phyloP scores from a whole-genome alignment of 768 basidiomycete genomes.

The Mrakia gelida region DNA sequence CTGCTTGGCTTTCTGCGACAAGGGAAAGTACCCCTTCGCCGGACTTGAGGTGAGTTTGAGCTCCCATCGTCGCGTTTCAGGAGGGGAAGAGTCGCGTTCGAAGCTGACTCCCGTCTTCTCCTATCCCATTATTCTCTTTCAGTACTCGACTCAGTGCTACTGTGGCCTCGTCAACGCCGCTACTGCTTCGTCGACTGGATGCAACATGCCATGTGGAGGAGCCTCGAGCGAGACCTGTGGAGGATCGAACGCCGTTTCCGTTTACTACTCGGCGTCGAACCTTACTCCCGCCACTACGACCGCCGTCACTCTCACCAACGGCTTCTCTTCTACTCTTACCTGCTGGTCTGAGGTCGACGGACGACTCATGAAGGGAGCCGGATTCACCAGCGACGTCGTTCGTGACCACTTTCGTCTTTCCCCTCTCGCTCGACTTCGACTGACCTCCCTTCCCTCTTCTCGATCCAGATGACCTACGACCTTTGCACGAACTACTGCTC shows the following conservation, averaged over 20 bases:
- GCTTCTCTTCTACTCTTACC: neutral
- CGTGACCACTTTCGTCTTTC: no score
- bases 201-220: slow-evolving; percentile 23
- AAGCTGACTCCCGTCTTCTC: no score
- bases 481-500: slow-evolving; percentile 26
- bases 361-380: slow-evolving; percentile 14
- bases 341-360: slow-evolving; percentile 23
- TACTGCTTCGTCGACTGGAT: slow-evolving; percentile 18
- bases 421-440: no score
- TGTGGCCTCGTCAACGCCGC: slow-evolving; percentile 6
- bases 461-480: neutral
- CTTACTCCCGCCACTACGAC: neutral
- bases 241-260: neutral
- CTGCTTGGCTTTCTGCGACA: no score
- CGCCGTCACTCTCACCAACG: slow-evolving; percentile 1
- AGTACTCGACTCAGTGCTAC: neutral
- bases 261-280: no score
- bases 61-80: no score
- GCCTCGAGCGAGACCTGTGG: slow-evolving; percentile 21
- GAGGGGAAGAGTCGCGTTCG: no score
- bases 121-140: neutral
- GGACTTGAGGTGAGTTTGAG: no score
- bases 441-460: neutral
- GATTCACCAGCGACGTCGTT: neutral
- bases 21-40: no score